Conservation (phyloP, 1,284 basidiomycete species). For the Moniliella sp. region DNA sequence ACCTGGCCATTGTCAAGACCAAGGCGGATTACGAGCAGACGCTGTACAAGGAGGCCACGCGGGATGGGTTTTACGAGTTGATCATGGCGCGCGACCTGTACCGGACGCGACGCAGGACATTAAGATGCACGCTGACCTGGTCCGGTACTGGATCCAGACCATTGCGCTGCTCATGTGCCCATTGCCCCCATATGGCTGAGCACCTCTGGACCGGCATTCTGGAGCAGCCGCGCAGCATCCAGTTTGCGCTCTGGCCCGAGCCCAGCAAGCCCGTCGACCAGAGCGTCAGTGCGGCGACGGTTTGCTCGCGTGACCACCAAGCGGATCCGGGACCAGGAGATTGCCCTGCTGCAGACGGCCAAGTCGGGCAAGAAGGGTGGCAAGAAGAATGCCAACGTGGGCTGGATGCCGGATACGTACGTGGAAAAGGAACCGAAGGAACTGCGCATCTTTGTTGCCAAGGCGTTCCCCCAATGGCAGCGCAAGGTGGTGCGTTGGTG, state of each 20-base stretch:
- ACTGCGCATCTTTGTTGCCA: conserved; percentile 71
- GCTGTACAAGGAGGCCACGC: conserved; percentile 84
- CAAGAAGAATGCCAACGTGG: too few species aligned
- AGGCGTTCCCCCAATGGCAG: conserved; percentile 81
- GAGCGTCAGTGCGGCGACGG: conserved; percentile 39
- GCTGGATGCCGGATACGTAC: too few species aligned
- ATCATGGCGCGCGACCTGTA: conserved; percentile 86
- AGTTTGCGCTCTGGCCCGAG: conserved; percentile 57
- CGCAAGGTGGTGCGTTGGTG: conserved; percentile 54
- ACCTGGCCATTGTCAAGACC: conserved; percentile 58
- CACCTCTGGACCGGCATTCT: conserved; percentile 57
- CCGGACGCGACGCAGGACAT: conserved; percentile 61
- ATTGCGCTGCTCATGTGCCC: conserved; percentile 63
- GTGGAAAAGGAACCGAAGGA: conserved; percentile 43
- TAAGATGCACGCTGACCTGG: conserved; percentile 63
- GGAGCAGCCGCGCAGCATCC: conserved; percentile 57
- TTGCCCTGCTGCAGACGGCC: too few species aligned
- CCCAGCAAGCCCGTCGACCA: conserved; percentile 41
- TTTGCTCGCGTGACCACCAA: conserved; percentile 64
- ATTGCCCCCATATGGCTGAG: conserved; percentile 83
- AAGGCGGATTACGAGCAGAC: conserved; percentile 45
- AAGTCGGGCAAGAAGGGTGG: conserved; percentile 10
- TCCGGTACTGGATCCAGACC: conserved; percentile 57
- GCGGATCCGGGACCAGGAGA: conserved; percentile 71
- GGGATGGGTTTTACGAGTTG: conserved; percentile 86